Percentiles rank a stretch among this genome's conserved stretches.
phyloP scores from a whole-genome alignment of 139 green algal species.

The Tetradesmus obliquus region DNA sequence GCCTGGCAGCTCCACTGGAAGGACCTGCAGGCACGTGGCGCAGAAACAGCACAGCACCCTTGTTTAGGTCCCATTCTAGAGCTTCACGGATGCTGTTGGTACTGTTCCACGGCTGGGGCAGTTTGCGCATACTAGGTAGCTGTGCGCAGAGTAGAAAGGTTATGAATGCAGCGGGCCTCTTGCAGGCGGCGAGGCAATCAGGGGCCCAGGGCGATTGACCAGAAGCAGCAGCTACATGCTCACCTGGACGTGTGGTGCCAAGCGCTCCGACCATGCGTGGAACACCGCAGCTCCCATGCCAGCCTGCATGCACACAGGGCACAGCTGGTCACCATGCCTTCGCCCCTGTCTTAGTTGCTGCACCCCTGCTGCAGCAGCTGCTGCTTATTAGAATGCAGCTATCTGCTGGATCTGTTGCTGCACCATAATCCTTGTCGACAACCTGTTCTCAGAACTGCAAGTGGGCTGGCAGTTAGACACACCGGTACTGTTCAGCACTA shows the following conservation, averaged over 20 bases:
- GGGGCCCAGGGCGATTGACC: too few species aligned
- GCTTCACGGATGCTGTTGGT: too few species aligned
- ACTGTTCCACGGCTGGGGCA: too few species aligned
- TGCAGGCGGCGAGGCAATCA: too few species aligned
- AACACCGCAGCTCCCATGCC: constrained; percentile 66
- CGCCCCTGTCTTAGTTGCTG: neutral
- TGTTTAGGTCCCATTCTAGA: too few species aligned
- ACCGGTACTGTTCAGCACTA: neutral
- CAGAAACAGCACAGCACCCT: too few species aligned
- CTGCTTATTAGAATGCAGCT: neutral
- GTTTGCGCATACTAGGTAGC: too few species aligned
- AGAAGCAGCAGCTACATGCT: neutral
- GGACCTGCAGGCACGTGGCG: constrained; percentile 39
- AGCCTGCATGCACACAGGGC: constrained; percentile 34
- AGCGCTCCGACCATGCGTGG: constrained; percentile 48
- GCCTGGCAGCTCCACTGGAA: constrained; percentile 70
- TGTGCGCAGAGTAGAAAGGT: too few species aligned
- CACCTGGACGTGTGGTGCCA: constrained; percentile 40
- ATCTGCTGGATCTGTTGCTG: too few species aligned
- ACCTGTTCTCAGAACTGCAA: neutral
- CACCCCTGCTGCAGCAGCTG: neutral
- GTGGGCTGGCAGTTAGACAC: neutral
- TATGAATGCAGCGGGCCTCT: too few species aligned
- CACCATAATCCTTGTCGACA: too few species aligned
- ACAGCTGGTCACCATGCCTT: too few species aligned